Conservation (phyloP, 2,329 filamentous ascomycete species). For the Sporothrix brunneoviolacea region DNA sequence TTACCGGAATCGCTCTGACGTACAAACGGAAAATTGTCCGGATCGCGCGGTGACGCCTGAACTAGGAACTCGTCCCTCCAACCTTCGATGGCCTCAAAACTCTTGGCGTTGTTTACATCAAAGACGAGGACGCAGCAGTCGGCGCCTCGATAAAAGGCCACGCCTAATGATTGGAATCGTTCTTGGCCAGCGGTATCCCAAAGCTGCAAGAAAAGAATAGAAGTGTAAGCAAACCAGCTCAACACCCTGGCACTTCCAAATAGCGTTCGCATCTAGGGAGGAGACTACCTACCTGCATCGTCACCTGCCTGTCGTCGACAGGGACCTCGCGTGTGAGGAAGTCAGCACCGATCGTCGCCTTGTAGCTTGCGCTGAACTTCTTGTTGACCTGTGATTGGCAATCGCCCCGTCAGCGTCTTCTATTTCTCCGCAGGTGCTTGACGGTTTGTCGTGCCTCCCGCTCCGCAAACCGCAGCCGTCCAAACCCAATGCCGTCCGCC, state of each 20-base stretch:
- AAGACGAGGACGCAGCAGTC: conserved; percentile 98
- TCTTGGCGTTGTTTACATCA: conserved; percentile 99
- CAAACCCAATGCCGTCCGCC: not conserved
- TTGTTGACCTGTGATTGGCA: conserved; percentile 76
- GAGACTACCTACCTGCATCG: conserved; percentile 62
- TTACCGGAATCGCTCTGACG: too few relatives aligned
- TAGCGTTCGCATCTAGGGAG: not conserved
- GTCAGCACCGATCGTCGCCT: conserved; percentile 97
- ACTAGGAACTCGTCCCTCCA: conserved; percentile 99
- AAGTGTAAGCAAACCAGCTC: not conserved
- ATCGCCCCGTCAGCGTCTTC: not conserved
- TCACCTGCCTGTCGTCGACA: conserved; percentile 93
- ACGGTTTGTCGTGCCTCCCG: not conserved
- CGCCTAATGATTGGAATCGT: conserved; percentile 92
- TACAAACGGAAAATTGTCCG: conserved; percentile 96
- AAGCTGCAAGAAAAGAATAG: conserved; percentile 49
- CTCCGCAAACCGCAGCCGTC: not conserved
- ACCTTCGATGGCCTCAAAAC: conserved; percentile 95
- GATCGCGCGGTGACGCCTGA: conserved; percentile 91
- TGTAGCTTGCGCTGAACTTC: conserved; percentile 99
- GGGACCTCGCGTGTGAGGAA: conserved; percentile 97
- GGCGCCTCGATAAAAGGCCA: conserved; percentile 94
- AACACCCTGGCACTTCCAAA: not conserved
- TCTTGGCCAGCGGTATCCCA: conserved; percentile 98
- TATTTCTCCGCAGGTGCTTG: not conserved